Conservation (phyloP, 1,284 basidiomycete species). For the Cryptococcus sp. region DNA sequence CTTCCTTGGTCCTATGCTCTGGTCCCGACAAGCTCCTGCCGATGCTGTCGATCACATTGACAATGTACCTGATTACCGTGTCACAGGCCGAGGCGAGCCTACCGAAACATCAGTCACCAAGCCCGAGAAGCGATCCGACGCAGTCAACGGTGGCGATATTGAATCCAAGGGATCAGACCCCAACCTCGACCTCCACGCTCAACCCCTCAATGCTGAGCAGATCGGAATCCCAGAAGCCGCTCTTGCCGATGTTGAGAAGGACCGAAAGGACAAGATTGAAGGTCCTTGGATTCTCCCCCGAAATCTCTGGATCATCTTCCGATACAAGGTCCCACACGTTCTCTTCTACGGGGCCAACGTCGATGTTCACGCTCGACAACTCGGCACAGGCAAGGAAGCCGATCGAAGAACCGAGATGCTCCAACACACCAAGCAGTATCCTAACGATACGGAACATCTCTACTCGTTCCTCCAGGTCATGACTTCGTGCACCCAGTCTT, state of each 20-base stretch:
- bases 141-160: not conserved
- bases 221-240: constrained; percentile 1
- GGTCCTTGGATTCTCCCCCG: constrained; percentile 40
- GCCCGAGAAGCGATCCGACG: not conserved
- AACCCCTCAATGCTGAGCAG: not conserved
- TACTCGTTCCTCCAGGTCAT: constrained; percentile 54
- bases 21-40: constrained; percentile 41
- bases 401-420: constrained; percentile 46
- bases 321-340: constrained; percentile 37
- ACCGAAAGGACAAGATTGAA: constrained; percentile 23
- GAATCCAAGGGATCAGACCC: constrained; percentile 2
- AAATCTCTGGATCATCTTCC: constrained; percentile 49
- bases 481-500: constrained; percentile 53
- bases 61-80: constrained; percentile 49
- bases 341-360: constrained; percentile 37
- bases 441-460: constrained; percentile 51
- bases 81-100: constrained; percentile 24
- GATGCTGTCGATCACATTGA: constrained; percentile 1
- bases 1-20: constrained; percentile 52
- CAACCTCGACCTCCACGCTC: not conserved
- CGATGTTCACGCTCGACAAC: constrained; percentile 48
- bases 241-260: constrained; percentile 31
- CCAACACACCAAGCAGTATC: constrained; percentile 47
- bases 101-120: not conserved
- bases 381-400: constrained; percentile 27